phyloP scores from a whole-genome alignment of 1,284 basidiomycete species.

The Cryptococcus maquisensis region DNA sequence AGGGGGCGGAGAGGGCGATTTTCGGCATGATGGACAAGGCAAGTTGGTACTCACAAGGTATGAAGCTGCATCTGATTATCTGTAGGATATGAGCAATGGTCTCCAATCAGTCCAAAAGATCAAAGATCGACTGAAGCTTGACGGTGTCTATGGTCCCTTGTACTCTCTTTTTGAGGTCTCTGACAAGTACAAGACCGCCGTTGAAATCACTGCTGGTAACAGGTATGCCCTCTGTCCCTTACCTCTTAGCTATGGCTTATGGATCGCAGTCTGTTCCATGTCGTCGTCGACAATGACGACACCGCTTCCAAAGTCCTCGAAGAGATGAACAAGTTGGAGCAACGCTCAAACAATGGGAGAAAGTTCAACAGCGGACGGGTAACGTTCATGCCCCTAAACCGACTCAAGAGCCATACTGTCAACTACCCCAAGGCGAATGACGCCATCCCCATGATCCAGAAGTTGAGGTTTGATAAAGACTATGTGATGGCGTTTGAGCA shows the following conservation, averaged over 20 bases:
- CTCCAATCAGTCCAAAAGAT: slow-evolving; percentile 79
- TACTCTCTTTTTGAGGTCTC: slow-evolving; percentile 90
- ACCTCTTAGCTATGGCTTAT: not conserved
- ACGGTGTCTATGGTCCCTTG: slow-evolving; percentile 82
- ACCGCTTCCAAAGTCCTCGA: slow-evolving; percentile 85
- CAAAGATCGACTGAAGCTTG: slow-evolving; percentile 64
- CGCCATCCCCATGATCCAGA: slow-evolving; percentile 79
- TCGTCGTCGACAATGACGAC: slow-evolving; percentile 93
- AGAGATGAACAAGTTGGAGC: slow-evolving; percentile 62
- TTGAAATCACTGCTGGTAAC: slow-evolving; percentile 91
- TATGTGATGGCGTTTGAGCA: slow-evolving; percentile 87
- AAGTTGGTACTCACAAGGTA: not conserved
- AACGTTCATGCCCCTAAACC: slow-evolving; percentile 97
- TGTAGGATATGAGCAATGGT: slow-evolving; percentile 81
- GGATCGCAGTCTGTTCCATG: slow-evolving; percentile 76
- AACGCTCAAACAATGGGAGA: too few relatives aligned
- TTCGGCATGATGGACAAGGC: slow-evolving; percentile 95
- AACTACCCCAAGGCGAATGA: slow-evolving; percentile 74
- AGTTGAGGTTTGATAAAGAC: slow-evolving; percentile 69
- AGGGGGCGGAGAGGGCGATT: slow-evolving; percentile 70
- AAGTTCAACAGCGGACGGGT: slow-evolving; percentile 88
- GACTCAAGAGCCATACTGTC: slow-evolving; percentile 71
- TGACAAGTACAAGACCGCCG: slow-evolving; percentile 88
- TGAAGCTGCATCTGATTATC: not conserved
- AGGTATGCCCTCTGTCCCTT: slow-evolving; percentile 56